Evolutionary conservation across 768 basidiomycete species (phyloP), one percentile per base, ranked within the genome.

Genomic region (Candolleomyces eurysporus): DNA sequence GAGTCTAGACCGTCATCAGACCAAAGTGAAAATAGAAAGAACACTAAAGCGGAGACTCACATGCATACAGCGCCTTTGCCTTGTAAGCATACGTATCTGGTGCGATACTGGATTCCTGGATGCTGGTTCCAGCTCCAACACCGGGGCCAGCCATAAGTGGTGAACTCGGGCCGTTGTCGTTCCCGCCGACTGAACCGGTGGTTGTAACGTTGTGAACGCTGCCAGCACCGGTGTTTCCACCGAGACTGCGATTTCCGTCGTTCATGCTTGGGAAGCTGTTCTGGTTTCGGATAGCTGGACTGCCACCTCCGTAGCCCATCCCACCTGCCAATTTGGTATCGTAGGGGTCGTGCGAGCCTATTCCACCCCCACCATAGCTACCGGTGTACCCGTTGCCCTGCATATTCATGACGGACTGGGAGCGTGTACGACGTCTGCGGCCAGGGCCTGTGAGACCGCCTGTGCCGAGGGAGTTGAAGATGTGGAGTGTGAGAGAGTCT

Each of bases 41-140:
- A 21, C 52, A 60, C 48, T 61, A 63, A 59, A 43, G 57, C 57
- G 57, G 65, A 51, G 55, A 61, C 88, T 72, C 69, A 96, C 94
- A 97, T 58, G 90, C 84, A 79, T 96, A 97, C 58, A 96, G 76
- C 7, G 94, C 94, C 70, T 92, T 93, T 53, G 94, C 94, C 71
- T 84, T 91, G 78, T 92, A 91, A 9, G 77, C 71, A 65, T 85
- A 87, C 43, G 73, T 53, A 11, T 87, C 87, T 17, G 76, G 67
- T 61, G 64, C 67, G 9, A 62, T 67, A 46, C 56, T 69, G 51
- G 65, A 61, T 58, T 69, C 72, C 58, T 70, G 31, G 46, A 66
- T 56, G 64, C 36, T 57, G 10, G 59, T 66, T 11, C 72, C 68
- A 57, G 71, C 83, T 10, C 88, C 89, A 36, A 88, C 79, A 10